phyloP scores from a whole-genome alignment of 2,329 filamentous ascomycete species.

The Dryadomyces sulphureus region DNA sequence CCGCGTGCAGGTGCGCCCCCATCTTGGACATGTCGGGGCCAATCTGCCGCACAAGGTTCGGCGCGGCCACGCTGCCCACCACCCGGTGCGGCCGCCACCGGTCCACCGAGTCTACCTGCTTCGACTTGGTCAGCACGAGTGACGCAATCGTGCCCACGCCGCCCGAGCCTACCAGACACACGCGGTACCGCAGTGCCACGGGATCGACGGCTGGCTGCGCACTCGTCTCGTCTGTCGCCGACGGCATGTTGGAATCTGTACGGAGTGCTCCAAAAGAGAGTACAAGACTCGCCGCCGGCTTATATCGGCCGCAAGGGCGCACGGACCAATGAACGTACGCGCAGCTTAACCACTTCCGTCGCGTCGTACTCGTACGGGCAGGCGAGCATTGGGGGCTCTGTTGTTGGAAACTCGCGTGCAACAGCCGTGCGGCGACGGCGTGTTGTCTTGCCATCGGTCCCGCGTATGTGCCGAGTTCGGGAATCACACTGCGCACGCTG shows the following conservation, averaged over 20 bases:
- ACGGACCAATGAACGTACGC: too few species aligned
- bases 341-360: too few species aligned
- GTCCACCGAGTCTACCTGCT: slow-evolving; percentile 9
- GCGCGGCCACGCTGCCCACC: slow-evolving; percentile 4
- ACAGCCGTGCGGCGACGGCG: too few species aligned
- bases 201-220: not conserved
- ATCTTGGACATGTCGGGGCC: slow-evolving; percentile 10
- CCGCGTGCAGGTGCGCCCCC: slow-evolving; percentile 4
- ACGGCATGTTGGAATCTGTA: not conserved
- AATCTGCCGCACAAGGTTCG: slow-evolving; percentile 7
- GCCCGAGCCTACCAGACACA: slow-evolving; percentile 9
- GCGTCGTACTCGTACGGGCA: too few species aligned
- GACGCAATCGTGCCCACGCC: slow-evolving; percentile 10
- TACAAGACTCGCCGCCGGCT: too few species aligned
- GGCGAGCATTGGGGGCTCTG: too few species aligned
- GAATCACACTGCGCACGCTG: too few species aligned
- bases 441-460: too few species aligned
- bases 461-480: too few species aligned
- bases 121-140: slow-evolving; percentile 9
- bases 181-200: not conserved
- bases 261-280: too few species aligned
- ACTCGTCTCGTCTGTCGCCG: not conserved
- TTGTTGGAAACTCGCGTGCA: too few species aligned
- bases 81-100: slow-evolving; percentile 8
- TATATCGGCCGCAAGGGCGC: too few species aligned